Base-by-base conservation (phyloP, 1,284 basidiomycete genomes). In the Cystobasidiaceae sp. region DNA sequence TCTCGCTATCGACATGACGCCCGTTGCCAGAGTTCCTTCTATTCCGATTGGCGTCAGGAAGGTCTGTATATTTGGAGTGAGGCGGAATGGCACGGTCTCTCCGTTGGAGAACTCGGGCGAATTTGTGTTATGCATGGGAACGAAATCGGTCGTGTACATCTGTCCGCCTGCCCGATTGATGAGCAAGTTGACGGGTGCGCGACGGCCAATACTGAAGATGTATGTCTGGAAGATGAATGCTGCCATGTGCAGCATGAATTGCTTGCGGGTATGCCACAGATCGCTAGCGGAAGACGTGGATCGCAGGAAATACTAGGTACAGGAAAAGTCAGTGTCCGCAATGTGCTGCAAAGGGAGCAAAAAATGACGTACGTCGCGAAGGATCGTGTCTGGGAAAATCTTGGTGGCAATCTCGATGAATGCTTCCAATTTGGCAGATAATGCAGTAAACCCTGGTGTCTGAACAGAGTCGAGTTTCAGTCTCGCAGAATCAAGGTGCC, bases 251-350 rank as follows among this genome's bases (percentile, higher is more conserved):
- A 89, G 78, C 9, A 93, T 88, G 77, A 98, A 97, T 77, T 97
- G 92, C 80, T 97, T 98, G 69, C 96, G 86, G 85, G 97, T 91
- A 68, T 90, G 84, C 93, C 94, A 99, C 4, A 98, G 82, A 71
- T 96, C 92, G 66, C 85, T 85, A 1, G 94, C 86, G 4, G 83
- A 84, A 28, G 82, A 80, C 90, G 97, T 96, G 25, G 87, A 88
- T 52, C 84, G 84, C 46, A 86, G 82, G 86, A 98, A 90, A 76
- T 92, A 98, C 89, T 96, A 74, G 27, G 21, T 30, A 46, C 11
- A 46, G 11, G 23, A 32, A 23, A 30, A 28, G 25, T 57, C 30
- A 30, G 33, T n/a, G 32, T 56, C 11, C 9, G 30, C 15, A n/a
- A n/a, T 21, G 37, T 17, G 9, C 1, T 15, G 6, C 17, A 11